Conservation (phyloP, 2,329 filamentous ascomycete genomes). For the Colletotrichum cordylinicola region DNA sequence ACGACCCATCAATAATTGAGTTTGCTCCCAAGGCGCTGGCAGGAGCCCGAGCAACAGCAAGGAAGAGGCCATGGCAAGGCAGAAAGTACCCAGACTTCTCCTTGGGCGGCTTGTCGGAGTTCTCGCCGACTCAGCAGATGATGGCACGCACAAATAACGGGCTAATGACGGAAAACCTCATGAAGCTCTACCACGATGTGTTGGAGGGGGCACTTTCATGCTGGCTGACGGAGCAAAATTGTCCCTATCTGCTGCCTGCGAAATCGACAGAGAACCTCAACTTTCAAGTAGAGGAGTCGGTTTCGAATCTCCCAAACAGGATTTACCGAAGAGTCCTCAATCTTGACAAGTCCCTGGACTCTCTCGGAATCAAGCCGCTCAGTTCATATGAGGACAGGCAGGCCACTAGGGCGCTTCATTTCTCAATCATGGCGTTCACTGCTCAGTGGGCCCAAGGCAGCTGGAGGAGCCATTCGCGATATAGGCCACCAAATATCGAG, state of each 20-base stretch:
- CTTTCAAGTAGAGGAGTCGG: slow-evolving; percentile 31
- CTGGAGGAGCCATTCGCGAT: slow-evolving; percentile 20
- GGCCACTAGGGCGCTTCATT: slow-evolving; percentile 50
- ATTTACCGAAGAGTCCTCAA: slow-evolving; percentile 55
- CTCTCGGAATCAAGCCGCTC: slow-evolving; percentile 44
- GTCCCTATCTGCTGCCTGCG: slow-evolving; percentile 43
- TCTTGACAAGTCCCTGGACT: slow-evolving; percentile 49
- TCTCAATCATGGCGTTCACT: slow-evolving; percentile 57
- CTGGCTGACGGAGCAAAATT: slow-evolving; percentile 59
- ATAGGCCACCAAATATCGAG: not conserved
- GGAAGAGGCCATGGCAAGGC: not conserved
- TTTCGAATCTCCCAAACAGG: slow-evolving; percentile 42
- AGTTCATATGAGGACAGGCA: slow-evolving; percentile 46
- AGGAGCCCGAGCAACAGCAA: not conserved
- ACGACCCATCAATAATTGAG: not conserved
- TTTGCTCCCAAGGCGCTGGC: too few relatives aligned
- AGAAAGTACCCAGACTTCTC: not conserved
- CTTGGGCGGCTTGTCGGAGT: slow-evolving; percentile 5
- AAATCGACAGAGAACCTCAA: not conserved
- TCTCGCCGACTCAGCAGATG: slow-evolving; percentile 26
- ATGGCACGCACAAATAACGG: slow-evolving; percentile 32
- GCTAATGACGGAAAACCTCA: slow-evolving; percentile 47
- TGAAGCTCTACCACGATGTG: slow-evolving; percentile 59
- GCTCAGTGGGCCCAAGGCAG: slow-evolving; percentile 54
- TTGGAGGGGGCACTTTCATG: slow-evolving; percentile 58